phyloP scores from a whole-genome alignment of 2,329 filamentous ascomycete species.

The Colletotrichum abscissum region DNA sequence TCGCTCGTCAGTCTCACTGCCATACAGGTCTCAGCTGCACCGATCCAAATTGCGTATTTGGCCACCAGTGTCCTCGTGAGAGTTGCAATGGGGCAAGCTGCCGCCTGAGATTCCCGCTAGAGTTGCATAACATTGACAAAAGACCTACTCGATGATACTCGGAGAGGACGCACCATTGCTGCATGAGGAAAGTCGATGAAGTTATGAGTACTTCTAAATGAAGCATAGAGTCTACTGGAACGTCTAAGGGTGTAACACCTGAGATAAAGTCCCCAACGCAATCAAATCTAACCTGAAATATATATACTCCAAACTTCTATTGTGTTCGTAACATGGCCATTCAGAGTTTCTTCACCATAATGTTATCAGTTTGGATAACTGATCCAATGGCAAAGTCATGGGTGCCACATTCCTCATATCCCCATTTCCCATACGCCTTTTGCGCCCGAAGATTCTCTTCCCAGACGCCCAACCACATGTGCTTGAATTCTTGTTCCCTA shows the following conservation, averaged over 20 bases:
- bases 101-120: slow-evolving; percentile 29
- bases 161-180: no score
- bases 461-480: slow-evolving; percentile 61
- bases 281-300: no score
- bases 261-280: no score
- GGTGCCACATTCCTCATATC: slow-evolving; percentile 51
- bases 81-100: slow-evolving; percentile 34
- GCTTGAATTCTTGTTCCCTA: slow-evolving; percentile 47
- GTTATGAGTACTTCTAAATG: no score
- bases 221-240: no score
- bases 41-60: slow-evolving; percentile 37
- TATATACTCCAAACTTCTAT: no score
- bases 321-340: no score
- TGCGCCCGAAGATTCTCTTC: slow-evolving; percentile 54
- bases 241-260: no score
- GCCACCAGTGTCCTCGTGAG: slow-evolving; percentile 38
- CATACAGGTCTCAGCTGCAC: slow-evolving; percentile 41
- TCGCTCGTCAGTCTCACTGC: slow-evolving; percentile 46
- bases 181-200: no score
- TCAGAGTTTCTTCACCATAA: slow-evolving; percentile 50
- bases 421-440: slow-evolving; percentile 52
- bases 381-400: slow-evolving; percentile 55
- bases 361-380: slow-evolving; percentile 54
- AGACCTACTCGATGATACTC: background rate
- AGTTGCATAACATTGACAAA: slow-evolving; percentile 38